Evolutionary conservation across 2,329 filamentous ascomycete species (phyloP).

Genomic region (Penicillium sp.): DNA sequence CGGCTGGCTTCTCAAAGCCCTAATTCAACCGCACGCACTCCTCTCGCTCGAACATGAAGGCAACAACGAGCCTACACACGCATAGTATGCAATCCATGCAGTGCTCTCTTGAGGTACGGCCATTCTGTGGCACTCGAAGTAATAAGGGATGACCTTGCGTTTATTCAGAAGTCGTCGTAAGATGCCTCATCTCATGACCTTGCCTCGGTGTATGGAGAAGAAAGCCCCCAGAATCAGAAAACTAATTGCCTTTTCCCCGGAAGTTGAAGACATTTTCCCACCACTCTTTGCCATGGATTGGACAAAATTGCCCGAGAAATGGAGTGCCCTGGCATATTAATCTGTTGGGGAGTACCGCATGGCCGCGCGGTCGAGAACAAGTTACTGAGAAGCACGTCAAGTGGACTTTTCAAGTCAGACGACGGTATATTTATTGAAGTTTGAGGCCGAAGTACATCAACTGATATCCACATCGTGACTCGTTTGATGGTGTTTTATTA

Average conservation of each 20-base stretch:
- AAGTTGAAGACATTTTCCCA: neutral
- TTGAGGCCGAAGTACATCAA: neutral
- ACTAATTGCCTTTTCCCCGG: neutral
- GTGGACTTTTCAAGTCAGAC: neutral
- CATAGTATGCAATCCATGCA: neutral
- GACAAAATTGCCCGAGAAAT: neutral
- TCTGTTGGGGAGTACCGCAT: neutral
- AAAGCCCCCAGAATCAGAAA: neutral
- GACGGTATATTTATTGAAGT: neutral
- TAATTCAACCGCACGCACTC: neutral
- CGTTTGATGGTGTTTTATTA: neutral
- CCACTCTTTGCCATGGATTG: neutral
- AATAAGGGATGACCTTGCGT: neutral
- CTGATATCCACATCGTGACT: neutral
- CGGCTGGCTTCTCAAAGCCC: neutral
- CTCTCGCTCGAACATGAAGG: neutral
- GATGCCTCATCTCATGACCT: neutral
- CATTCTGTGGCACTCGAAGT: neutral
- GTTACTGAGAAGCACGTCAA: neutral
- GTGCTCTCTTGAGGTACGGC: neutral
- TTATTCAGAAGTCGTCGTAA: neutral
- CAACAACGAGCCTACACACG: neutral
- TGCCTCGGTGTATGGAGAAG: neutral
- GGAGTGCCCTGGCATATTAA: neutral
- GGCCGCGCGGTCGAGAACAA: neutral